Conservation (phyloP, 2,329 filamentous ascomycete genomes). For the Dryadomyces sulphureus region DNA sequence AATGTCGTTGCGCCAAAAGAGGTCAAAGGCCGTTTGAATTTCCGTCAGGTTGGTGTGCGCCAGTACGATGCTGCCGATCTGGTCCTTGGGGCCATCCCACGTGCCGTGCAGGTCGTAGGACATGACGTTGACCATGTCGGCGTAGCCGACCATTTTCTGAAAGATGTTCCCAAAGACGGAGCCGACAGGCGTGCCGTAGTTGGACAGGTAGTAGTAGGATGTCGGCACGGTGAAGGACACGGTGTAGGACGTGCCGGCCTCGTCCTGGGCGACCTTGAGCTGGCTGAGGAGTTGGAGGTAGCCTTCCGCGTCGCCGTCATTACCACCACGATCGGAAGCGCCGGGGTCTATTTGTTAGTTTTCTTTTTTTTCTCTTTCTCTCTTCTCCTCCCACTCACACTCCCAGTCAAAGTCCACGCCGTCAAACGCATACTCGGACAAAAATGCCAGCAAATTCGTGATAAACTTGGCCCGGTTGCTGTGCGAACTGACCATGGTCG, state of each 20-base stretch:
- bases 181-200: no score
- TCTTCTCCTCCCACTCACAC: no score
- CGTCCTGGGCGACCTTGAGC: no score
- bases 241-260: no score
- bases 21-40: slow-evolving; percentile 23
- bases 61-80: slow-evolving; percentile 13
- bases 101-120: slow-evolving; percentile 24
- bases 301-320: slow-evolving; percentile 8
- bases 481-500: slow-evolving; percentile 7
- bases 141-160: background rate
- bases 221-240: no score
- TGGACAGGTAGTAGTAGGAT: no score
- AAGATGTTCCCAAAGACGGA: background rate
- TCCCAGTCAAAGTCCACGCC: slow-evolving; percentile 8
- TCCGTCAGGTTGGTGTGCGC: slow-evolving; percentile 31
- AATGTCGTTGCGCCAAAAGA: slow-evolving; percentile 31
- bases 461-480: slow-evolving; percentile 10
- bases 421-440: slow-evolving; percentile 8
- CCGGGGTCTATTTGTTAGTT: no score
- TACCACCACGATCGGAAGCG: slow-evolving; percentile 11
- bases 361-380: no score
- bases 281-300: slow-evolving; percentile 2
- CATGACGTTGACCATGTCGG: slow-evolving; percentile 9
- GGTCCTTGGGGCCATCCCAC: slow-evolving; percentile 17
- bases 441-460: slow-evolving; percentile 5